phyloP scores from a whole-genome alignment of 768 basidiomycete species.

The Cyclocybe aegerita region DNA sequence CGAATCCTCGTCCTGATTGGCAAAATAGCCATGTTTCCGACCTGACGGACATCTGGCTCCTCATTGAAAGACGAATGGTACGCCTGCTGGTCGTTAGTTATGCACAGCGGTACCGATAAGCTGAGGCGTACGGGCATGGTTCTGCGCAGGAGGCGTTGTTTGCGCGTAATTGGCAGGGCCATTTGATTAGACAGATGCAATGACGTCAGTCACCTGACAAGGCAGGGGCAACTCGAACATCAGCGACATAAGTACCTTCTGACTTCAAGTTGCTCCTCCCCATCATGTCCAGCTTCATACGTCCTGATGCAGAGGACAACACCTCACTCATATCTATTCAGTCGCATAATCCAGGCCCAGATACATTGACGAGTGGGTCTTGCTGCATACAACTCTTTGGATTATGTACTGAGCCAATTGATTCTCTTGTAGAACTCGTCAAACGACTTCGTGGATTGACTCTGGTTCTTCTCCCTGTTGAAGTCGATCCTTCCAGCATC shows the following conservation, averaged over 20 bases:
- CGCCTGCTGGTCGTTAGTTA: conserved; percentile 53
- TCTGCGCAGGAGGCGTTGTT: conserved; percentile 23
- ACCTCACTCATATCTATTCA: conserved; percentile 43
- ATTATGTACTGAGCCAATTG: background rate
- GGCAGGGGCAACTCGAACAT: conserved; percentile 8
- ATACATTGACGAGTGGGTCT: conserved; percentile 71
- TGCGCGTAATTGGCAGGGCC: conserved; percentile 27
- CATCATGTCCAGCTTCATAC: conserved; percentile 32
- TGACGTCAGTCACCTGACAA: conserved; percentile 29
- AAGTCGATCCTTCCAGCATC: conserved; percentile 67
- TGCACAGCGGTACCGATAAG: conserved; percentile 8
- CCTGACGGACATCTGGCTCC: conserved; percentile 72
- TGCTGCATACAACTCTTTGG: background rate
- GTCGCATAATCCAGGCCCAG: conserved; percentile 59
- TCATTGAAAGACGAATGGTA: conserved; percentile 97
- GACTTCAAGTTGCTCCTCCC: conserved; percentile 2
- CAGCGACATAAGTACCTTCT: background rate
- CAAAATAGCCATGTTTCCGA: conserved; percentile 88
- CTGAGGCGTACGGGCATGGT: conserved; percentile 53
- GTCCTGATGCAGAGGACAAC: conserved; percentile 39
- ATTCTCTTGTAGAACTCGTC: conserved; percentile 64
- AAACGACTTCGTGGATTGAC: conserved; percentile 78
- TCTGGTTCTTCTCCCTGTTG: conserved; percentile 72
- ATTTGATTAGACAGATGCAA: conserved; percentile 7
- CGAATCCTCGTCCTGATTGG: conserved; percentile 91